A percentile compares a stretch with the other conserved stretches of the same genome.
Evolutionary conservation across 2,329 filamentous ascomycete species (phyloP).

Genomic region (Thelonectria discophora): DNA sequence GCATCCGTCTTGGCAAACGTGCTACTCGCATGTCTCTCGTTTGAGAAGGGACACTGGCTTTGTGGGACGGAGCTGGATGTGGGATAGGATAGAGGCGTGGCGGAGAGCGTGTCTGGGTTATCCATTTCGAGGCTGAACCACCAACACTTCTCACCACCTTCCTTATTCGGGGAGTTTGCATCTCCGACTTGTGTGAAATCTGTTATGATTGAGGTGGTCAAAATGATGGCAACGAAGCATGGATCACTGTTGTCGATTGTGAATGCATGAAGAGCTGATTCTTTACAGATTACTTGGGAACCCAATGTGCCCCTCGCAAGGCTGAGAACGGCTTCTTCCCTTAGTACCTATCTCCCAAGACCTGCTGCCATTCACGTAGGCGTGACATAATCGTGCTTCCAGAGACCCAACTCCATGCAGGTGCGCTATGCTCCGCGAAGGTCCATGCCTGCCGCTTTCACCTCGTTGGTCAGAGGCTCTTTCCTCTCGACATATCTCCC

Average conservation of each 20-base stretch:
- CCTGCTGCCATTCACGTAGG: not conserved
- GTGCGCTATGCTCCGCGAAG: not conserved
- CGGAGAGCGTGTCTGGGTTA: not conserved
- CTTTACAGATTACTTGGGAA: not conserved
- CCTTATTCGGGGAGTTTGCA: conserved; percentile 6
- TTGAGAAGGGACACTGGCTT: not conserved
- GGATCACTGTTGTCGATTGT: not conserved
- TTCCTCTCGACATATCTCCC: not conserved
- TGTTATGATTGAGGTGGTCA: not conserved
- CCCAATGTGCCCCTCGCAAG: not conserved
- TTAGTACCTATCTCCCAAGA: no score
- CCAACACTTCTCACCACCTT: conserved; percentile 3
- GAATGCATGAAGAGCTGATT: not conserved
- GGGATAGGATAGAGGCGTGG: not conserved
- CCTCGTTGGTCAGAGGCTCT: not conserved
- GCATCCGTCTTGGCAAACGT: not conserved
- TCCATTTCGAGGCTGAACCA: not conserved
- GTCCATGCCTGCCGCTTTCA: not conserved
- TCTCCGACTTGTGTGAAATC: not conserved
- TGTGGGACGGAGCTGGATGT: not conserved
- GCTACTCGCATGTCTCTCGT: not conserved
- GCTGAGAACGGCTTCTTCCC: not conserved
- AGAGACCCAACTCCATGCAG: not conserved
- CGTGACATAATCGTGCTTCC: not conserved
- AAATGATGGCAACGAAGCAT: not conserved